Evolutionary conservation across 2,329 filamentous ascomycete genomes (phyloP), one percentile per base, ranked within the genome.

Genomic region (Aureobasidium sp.): DNA sequence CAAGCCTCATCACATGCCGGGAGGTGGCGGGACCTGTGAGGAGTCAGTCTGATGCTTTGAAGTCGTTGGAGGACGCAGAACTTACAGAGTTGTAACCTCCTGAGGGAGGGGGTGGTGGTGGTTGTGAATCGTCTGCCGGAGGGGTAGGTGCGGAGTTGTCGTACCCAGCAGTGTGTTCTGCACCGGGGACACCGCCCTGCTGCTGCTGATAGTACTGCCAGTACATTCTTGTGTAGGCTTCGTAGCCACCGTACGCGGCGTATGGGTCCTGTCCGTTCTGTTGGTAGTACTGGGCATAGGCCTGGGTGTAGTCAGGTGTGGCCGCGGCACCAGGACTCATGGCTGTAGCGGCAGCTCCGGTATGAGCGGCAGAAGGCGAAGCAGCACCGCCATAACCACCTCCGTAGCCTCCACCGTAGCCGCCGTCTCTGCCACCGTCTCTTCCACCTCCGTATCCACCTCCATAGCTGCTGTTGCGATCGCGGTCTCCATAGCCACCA

Each of bases 211-310:
- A 56, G 27, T 64, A 66, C 54, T 66, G 60, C 40, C 61, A 61
- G 62, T 66, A 64, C 64, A 64, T 64, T 50, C 62, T 65, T 33
- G 60, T 49, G 59, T 66, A 66, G 31, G 61, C 62, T 48, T 65
- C 62, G 45, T 64, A 96, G 60, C 91, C 92, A 64, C 91, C 91
- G 68, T 93, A 96, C 14, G 89, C 86, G 40, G 91, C 91, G 73
- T 96, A 96, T 0, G 91, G 91, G 69, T 96, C 90, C 66, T 83
- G 78, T 22, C 62, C 62, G 66, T 81, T 83, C 65, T 91, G 37
- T 40, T 63, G 56, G 27, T 61, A 92, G 73, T 93, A 93, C 72
- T 92, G 89, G 3, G 88, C 87, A 72, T 94, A 94, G 68, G 91
- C 87, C 33, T 89, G 85, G 59, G 84, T 84, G 70, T 92, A 91